Evolutionary conservation across 257 asterid species (phyloP).

Genomic region (Ilex aquifolium): DNA sequence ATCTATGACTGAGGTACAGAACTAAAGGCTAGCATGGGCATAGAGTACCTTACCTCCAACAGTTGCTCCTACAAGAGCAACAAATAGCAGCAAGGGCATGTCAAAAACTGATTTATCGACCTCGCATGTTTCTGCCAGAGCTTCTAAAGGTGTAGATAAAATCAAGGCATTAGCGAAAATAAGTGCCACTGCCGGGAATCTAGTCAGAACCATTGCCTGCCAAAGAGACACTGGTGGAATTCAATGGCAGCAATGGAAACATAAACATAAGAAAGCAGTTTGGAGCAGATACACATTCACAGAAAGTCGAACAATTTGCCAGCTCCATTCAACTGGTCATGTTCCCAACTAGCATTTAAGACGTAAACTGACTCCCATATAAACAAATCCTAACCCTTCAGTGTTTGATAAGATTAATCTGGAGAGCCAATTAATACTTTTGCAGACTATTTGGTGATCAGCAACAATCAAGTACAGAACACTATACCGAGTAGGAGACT

Average conservation of each 20-base stretch:
- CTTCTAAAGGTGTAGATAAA: conserved; percentile 59
- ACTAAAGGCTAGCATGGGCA: conserved; percentile 1
- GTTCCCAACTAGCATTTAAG: too few relatives aligned
- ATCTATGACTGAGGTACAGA: conserved; percentile 4
- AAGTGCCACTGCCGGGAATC: conserved; percentile 34
- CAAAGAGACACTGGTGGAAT: conserved; percentile 10
- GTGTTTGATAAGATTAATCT: too few relatives aligned
- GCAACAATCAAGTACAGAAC: too few relatives aligned
- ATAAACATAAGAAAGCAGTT: background rate
- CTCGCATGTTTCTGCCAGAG: conserved; percentile 89
- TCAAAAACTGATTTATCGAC: conserved; percentile 42
- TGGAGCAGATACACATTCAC: background rate
- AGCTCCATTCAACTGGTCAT: too few relatives aligned
- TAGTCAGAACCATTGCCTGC: conserved; percentile 40
- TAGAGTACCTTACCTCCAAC: conserved; percentile 69
- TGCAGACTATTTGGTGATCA: too few relatives aligned
- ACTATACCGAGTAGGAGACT: too few relatives aligned
- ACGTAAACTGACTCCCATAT: too few relatives aligned
- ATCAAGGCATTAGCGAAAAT: conserved; percentile 46
- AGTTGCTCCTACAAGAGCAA: conserved; percentile 88
- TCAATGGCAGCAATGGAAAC: background rate
- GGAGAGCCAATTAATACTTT: too few relatives aligned
- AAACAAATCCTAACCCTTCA: too few relatives aligned
- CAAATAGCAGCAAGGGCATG: conserved; percentile 84
- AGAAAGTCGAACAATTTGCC: too few relatives aligned